These are phyloP conservation scores for Apiotrichum mycotoxinovorans DNA, from an alignment of 1,284 basidiomycete species.

Conservation along the genomic window DNA sequence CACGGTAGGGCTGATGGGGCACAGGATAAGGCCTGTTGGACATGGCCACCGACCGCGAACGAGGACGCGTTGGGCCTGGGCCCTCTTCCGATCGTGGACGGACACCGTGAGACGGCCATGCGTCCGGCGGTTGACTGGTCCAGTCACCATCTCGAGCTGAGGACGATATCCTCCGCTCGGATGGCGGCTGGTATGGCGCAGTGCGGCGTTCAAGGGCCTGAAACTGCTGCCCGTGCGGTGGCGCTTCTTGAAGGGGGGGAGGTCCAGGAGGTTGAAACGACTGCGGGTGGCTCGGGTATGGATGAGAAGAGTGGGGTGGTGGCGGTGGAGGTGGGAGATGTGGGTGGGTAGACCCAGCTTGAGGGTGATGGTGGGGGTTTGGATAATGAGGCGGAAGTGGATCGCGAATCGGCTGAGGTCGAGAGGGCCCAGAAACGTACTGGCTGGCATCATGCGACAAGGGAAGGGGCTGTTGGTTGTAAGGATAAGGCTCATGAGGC, in stretches of 20 bases:
- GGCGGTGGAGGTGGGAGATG: neutral
- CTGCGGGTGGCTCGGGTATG: neutral
- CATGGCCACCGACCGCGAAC: neutral
- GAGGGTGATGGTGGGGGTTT: neutral
- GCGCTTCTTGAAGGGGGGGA: neutral
- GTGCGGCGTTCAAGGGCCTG: neutral
- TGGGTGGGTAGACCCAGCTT: neutral
- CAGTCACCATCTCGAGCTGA: neutral
- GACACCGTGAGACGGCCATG: neutral
- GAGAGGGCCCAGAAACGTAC: neutral
- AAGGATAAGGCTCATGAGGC: neutral
- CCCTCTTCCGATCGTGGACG: neutral
- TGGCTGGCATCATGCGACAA: neutral
- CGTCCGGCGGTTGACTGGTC: neutral
- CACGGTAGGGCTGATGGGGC: too few species aligned
- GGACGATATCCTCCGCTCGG: neutral
- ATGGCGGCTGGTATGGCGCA: neutral
- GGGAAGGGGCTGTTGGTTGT: neutral
- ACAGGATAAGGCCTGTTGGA: neutral
- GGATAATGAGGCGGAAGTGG: neutral
- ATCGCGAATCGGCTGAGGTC: neutral
- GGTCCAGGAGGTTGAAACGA: neutral
- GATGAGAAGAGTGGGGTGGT: neutral
- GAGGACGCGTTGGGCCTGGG: neutral
- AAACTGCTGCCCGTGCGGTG: neutral